Conservation (phyloP, 2,329 filamentous ascomycete species). For the Aspergillus sergii region DNA sequence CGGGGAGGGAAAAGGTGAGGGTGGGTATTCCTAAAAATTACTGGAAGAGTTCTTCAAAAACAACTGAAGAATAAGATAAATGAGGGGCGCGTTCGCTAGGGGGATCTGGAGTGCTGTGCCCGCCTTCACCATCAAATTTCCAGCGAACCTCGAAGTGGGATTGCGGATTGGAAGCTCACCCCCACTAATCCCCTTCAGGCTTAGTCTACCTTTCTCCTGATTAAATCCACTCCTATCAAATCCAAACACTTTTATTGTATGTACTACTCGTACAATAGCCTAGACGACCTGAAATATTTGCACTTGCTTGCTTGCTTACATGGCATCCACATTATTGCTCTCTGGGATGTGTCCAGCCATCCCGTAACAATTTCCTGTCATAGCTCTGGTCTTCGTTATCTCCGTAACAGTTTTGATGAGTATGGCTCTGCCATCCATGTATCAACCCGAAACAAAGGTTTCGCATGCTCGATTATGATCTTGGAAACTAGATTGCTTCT, state of each 20-base stretch:
- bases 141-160: slow-evolving; percentile 41
- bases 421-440: neutral
- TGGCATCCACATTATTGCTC: neutral
- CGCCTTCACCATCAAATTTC: slow-evolving; percentile 42
- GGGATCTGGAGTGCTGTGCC: slow-evolving; percentile 26
- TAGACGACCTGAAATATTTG: neutral
- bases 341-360: neutral
- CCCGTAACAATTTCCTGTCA: neutral
- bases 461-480: neutral
- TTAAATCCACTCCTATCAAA: slow-evolving; percentile 5
- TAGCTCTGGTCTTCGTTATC: neutral
- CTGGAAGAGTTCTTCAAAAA: slow-evolving; percentile 2
- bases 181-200: slow-evolving; percentile 32
- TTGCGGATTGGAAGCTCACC: slow-evolving; percentile 37
- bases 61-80: slow-evolving; percentile 7
- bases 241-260: neutral
- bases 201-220: slow-evolving; percentile 22
- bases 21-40: slow-evolving; percentile 1
- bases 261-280: neutral
- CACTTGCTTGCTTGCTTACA: neutral
- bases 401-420: neutral
- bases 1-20: slow-evolving; percentile 6
- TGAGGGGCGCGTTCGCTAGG: slow-evolving; percentile 14
- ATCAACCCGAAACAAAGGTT: neutral
- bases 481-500: slow-evolving; percentile 12